A percentile compares a stretch with the other conserved stretches of the same genome.
phyloP scores from a whole-genome alignment of 352 stramenopile species.

The Phytophthora rubi region DNA sequence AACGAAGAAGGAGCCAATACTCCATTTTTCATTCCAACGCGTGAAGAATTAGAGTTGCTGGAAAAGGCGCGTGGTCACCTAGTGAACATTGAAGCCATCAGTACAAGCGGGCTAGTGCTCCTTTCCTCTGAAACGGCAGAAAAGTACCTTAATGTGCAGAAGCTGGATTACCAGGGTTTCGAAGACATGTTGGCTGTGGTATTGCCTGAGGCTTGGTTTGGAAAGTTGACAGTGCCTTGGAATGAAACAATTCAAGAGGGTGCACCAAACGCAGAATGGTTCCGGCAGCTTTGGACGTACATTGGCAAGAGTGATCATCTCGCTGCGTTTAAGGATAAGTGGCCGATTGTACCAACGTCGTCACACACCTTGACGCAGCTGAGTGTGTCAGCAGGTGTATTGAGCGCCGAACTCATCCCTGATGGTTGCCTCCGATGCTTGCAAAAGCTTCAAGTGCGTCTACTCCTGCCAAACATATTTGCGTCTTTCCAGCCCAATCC shows the following conservation, averaged over 20 bases:
- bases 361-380: constrained; percentile 47
- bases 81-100: constrained; percentile 51
- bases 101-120: constrained; percentile 31
- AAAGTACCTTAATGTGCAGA: constrained; percentile 55
- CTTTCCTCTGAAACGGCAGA: constrained; percentile 41
- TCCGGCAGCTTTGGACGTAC: constrained; percentile 70
- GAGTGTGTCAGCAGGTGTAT: constrained; percentile 49
- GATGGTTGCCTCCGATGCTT: constrained; percentile 46
- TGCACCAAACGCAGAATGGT: constrained; percentile 53
- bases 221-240: constrained; percentile 36
- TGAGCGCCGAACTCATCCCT: constrained; percentile 65
- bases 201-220: constrained; percentile 58
- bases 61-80: constrained; percentile 41
- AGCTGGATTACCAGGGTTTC: constrained; percentile 58
- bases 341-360: constrained; percentile 72
- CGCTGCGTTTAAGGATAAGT: constrained; percentile 60
- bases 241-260: constrained; percentile 12
- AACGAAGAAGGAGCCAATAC: constrained; percentile 20
- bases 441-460: constrained; percentile 53
- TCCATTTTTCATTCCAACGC: constrained; percentile 54
- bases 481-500: constrained; percentile 53
- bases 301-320: constrained; percentile 55
- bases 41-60: constrained; percentile 54
- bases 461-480: constrained; percentile 68
- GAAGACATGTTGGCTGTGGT: constrained; percentile 58